phyloP scores from a whole-genome alignment of 768 basidiomycete genomes.

The Agrocybe chaxingu region DNA sequence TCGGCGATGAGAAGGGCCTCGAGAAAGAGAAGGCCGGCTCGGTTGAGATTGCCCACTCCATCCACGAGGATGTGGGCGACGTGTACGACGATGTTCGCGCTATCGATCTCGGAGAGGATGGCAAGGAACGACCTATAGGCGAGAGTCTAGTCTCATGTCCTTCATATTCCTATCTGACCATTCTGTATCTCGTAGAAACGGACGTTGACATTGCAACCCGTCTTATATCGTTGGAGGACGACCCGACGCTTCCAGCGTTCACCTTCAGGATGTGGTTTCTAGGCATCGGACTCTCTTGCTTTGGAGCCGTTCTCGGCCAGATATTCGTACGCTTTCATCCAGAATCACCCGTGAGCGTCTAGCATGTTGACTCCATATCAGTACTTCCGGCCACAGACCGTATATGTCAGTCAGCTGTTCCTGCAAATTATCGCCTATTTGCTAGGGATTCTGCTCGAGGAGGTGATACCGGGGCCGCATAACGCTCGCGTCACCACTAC shows the following conservation, averaged over 20 bases:
- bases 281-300: slow-evolving; percentile 51
- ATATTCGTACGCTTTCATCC: slow-evolving; percentile 33
- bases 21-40: slow-evolving; percentile 11
- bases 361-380: slow-evolving; percentile 16
- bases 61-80: slow-evolving; percentile 13
- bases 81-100: slow-evolving; percentile 28
- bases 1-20: slow-evolving; percentile 23
- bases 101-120: slow-evolving; percentile 43
- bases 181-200: slow-evolving; percentile 27
- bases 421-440: slow-evolving; percentile 51
- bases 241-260: slow-evolving; percentile 43
- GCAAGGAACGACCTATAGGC: slow-evolving; percentile 51
- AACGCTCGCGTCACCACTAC: slow-evolving; percentile 27
- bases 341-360: background rate
- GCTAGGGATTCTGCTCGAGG: slow-evolving; percentile 41
- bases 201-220: slow-evolving; percentile 44
- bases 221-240: slow-evolving; percentile 51
- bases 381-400: slow-evolving; percentile 54
- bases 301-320: slow-evolving; percentile 49
- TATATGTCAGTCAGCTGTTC: slow-evolving; percentile 47
- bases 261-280: slow-evolving; percentile 59
- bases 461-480: slow-evolving; percentile 33
- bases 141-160: slow-evolving; percentile 1
- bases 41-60: slow-evolving; percentile 15
- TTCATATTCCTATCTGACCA: background rate